Evolutionary conservation across 2,329 filamentous ascomycete genomes (phyloP).

Genomic region (Aspergillus pseudonomiae): DNA sequence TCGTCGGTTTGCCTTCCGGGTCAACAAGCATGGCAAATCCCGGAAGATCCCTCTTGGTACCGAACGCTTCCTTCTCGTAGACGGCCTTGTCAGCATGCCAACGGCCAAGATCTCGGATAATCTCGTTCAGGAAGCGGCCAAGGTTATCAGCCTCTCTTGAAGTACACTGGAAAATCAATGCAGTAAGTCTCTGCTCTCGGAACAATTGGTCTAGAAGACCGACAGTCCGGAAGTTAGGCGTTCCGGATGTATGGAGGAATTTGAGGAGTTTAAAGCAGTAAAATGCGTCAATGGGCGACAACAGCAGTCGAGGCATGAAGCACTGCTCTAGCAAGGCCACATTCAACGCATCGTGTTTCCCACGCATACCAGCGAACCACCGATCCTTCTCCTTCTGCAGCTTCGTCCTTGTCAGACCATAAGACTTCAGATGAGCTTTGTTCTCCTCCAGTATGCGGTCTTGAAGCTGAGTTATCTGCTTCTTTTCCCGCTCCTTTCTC

Average conservation of each 20-base stretch:
- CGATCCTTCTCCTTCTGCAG: slow-evolving; percentile 73
- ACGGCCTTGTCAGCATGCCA: slow-evolving; percentile 80
- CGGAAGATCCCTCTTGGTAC: slow-evolving; percentile 64
- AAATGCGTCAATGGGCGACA: slow-evolving; percentile 85
- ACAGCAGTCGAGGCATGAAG: slow-evolving; percentile 80
- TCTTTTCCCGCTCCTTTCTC: slow-evolving; percentile 71
- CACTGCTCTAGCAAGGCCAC: slow-evolving; percentile 85
- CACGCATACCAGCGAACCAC: slow-evolving; percentile 73
- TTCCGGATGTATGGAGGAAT: slow-evolving; percentile 80
- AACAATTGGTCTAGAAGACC: slow-evolving; percentile 84
- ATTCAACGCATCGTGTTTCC: slow-evolving; percentile 69
- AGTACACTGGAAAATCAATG: slow-evolving; percentile 85
- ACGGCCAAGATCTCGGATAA: slow-evolving; percentile 74
- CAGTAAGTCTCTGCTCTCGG: slow-evolving; percentile 75
- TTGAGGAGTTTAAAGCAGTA: slow-evolving; percentile 86
- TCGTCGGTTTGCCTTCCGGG: slow-evolving; percentile 68
- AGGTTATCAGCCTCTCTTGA: slow-evolving; percentile 89
- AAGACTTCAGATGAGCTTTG: slow-evolving; percentile 68
- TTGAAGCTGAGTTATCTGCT: slow-evolving; percentile 68
- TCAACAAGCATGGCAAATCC: slow-evolving; percentile 80
- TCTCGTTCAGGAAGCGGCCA: slow-evolving; percentile 84
- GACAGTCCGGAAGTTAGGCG: slow-evolving; percentile 84
- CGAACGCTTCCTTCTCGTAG: slow-evolving; percentile 83
- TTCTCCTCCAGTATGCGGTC: slow-evolving; percentile 74
- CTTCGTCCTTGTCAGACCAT: slow-evolving; percentile 68